Percentiles rank a stretch among this genome's conserved stretches.
Conservation (phyloP, 2,329 filamentous ascomycete genomes). For the Aureobasidium sp. region DNA sequence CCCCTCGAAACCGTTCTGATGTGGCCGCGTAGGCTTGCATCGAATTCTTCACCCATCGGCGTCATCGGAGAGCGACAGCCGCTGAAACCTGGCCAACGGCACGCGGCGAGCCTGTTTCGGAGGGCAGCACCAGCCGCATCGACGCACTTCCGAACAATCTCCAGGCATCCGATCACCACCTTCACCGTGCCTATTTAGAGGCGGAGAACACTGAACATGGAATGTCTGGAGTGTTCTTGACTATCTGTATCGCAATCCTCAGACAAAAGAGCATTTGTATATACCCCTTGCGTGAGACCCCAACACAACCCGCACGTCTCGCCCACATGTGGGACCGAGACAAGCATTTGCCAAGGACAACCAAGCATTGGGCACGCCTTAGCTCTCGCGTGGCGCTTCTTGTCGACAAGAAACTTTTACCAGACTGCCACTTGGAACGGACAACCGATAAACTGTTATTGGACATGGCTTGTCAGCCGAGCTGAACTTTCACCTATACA, state of each 20-base stretch:
- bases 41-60: background rate
- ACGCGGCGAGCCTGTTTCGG: background rate
- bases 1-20: constrained; percentile 13
- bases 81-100: constrained; percentile 1
- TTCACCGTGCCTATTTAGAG: background rate
- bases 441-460: background rate
- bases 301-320: background rate
- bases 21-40: constrained; percentile 13
- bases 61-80: constrained; percentile 7
- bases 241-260: background rate
- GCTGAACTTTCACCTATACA: background rate
- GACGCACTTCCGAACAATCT: background rate
- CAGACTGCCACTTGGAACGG: background rate
- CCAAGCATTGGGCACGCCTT: constrained; percentile 1
- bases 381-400: background rate
- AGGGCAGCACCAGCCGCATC: background rate
- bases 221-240: background rate
- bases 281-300: background rate
- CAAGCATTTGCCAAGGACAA: background rate
- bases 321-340: background rate
- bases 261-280: background rate
- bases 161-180: background rate
- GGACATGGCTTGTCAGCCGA: background rate
- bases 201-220: background rate
- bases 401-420: background rate